Conservation (phyloP, 129 eudicot genomes). For the Helichrysum umbraculigerum region DNA sequence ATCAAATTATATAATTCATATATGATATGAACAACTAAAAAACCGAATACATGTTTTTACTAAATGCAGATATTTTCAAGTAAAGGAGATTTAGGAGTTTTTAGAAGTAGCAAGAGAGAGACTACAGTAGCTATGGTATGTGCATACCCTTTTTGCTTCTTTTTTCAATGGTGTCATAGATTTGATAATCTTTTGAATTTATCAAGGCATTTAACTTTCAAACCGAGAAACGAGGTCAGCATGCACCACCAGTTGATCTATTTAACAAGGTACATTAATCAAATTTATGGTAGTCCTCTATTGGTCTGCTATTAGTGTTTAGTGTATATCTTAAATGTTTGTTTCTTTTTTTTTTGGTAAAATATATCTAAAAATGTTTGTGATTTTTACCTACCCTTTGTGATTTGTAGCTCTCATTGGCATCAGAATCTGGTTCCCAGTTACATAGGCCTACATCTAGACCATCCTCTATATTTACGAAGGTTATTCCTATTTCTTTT, state of each 20-base stretch:
- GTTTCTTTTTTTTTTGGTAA: no score
- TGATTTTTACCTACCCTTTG: background rate
- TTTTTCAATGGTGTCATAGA: background rate
- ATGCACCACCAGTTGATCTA: slow-evolving; percentile 76
- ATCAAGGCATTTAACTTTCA: slow-evolving; percentile 73
- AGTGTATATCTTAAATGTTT: background rate
- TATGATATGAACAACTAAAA: background rate
- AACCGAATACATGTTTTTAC: background rate
- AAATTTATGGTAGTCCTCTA: background rate
- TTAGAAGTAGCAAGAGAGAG: slow-evolving; percentile 68
- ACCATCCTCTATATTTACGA: slow-evolving; percentile 27
- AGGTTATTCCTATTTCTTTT: slow-evolving; percentile 48
- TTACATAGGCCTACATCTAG: slow-evolving; percentile 38
- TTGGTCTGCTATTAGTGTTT: background rate
- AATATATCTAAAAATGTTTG: background rate
- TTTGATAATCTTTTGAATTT: slow-evolving; percentile 10
- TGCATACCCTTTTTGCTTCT: background rate
- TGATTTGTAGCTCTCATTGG: slow-evolving; percentile 66
- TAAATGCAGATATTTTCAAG: slow-evolving; percentile 70
- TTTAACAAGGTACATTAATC: slow-evolving; percentile 67
- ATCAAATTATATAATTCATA: background rate
- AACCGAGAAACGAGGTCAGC: slow-evolving; percentile 63
- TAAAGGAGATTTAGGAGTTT: slow-evolving; percentile 74
- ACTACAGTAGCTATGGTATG: slow-evolving; percentile 72
- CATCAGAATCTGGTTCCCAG: slow-evolving; percentile 51